A percentile compares a stretch with the other conserved stretches of the same genome.
Conservation (phyloP, 1,139 yeast genomes). For the Candida glucosophila region DNA sequence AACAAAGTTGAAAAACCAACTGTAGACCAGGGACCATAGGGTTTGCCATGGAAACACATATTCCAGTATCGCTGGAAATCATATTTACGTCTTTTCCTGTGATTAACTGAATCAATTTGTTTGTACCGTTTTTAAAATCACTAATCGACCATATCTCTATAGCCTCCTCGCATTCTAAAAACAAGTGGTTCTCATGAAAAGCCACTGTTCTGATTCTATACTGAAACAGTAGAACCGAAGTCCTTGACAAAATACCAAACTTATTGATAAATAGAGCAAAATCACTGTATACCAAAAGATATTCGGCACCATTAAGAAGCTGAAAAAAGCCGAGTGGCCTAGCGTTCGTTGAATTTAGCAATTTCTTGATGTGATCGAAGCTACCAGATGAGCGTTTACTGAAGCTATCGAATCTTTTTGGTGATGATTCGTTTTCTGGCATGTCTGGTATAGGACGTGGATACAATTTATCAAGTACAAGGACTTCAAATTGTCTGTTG, state of each 20-base stretch:
- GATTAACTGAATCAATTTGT: constrained; percentile 60
- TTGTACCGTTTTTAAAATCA: constrained; percentile 38
- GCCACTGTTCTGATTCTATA: constrained; percentile 53
- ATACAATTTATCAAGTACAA: constrained; percentile 50
- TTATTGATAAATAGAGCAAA: constrained; percentile 66
- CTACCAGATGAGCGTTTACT: constrained; percentile 18
- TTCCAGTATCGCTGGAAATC: constrained; percentile 30
- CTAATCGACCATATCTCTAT: constrained; percentile 63
- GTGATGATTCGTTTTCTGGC: constrained; percentile 13
- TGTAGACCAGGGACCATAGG: constrained; percentile 63
- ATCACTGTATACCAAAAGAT: constrained; percentile 62
- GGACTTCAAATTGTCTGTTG: constrained; percentile 58
- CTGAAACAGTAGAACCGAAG: constrained; percentile 50
- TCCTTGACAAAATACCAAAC: constrained; percentile 53
- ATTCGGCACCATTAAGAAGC: constrained; percentile 42
- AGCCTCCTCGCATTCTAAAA: constrained; percentile 59
- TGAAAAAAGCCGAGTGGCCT: constrained; percentile 60
- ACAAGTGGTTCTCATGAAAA: constrained; percentile 48
- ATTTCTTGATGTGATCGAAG: constrained; percentile 25
- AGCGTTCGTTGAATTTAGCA: constrained; percentile 25
- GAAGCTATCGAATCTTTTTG: constrained; percentile 21
- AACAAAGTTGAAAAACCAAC: constrained; percentile 26
- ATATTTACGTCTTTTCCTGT: constrained; percentile 58
- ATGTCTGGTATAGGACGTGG: constrained; percentile 50
- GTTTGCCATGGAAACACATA: constrained; percentile 57